Percentiles rank a stretch among this genome's conserved stretches.
Evolutionary conservation across 495 filamentous ascomycete genomes (phyloP).

Genomic region (Amphirosellinia nigrospora): DNA sequence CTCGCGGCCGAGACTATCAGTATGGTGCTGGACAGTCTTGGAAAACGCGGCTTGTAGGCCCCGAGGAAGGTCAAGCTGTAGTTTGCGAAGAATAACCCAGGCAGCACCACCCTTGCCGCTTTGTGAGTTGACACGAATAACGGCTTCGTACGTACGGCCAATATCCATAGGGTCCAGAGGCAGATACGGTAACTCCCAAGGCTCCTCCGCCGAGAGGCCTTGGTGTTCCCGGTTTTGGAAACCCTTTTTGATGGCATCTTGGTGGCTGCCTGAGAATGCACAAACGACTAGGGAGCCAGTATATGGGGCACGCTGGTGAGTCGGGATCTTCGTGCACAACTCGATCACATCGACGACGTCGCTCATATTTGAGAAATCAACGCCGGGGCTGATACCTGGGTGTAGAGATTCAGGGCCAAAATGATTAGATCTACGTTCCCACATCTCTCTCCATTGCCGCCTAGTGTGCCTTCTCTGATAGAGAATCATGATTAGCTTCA

Average conservation of each 20-base stretch:
- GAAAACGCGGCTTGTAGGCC: conserved; percentile 92
- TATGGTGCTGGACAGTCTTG: conserved; percentile 79
- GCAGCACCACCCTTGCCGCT: conserved; percentile 95
- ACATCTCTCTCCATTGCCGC: conserved; percentile 32
- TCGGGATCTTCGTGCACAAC: neutral
- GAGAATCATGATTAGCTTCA: no score
- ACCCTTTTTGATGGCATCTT: conserved; percentile 30
- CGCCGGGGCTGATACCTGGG: conserved; percentile 19
- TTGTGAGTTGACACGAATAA: conserved; percentile 97
- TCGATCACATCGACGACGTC: neutral
- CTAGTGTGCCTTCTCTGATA: conserved; percentile 12
- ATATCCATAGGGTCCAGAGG: conserved; percentile 95
- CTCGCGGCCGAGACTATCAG: conserved; percentile 79
- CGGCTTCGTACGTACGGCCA: conserved; percentile 92
- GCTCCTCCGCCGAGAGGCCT: conserved; percentile 62
- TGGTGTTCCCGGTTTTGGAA: conserved; percentile 17
- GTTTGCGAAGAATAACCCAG: conserved; percentile 87
- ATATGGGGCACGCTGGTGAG: conserved; percentile 16
- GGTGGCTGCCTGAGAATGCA: conserved; percentile 17
- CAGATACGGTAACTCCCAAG: conserved; percentile 83
- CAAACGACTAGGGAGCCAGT: conserved; percentile 28
- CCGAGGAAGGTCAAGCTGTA: conserved; percentile 93
- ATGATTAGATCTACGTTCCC: conserved; percentile 34
- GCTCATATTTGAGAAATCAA: conserved; percentile 18
- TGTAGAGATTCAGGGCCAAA: conserved; percentile 32